phyloP scores from a whole-genome alignment of 768 basidiomycete genomes.

The Suillus occidentalis region DNA sequence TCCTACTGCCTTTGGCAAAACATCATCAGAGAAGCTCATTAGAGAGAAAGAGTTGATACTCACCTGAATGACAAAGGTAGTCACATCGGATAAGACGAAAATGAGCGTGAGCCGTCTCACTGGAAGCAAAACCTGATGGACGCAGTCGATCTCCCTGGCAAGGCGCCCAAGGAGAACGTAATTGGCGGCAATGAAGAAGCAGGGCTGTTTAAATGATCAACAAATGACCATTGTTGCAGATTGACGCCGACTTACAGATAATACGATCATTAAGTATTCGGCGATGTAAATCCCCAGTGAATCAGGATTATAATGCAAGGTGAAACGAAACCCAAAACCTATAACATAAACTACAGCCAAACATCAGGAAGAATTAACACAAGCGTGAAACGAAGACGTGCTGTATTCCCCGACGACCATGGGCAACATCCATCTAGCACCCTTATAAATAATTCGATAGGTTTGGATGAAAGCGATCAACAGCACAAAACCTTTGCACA shows the following conservation, averaged over 20 bases:
- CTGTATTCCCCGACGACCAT: slow-evolving; percentile 65
- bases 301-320: slow-evolving; percentile 52
- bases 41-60: not conserved
- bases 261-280: slow-evolving; percentile 59
- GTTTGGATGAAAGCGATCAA: slow-evolving; percentile 45
- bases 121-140: slow-evolving; percentile 48
- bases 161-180: slow-evolving; percentile 68
- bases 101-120: slow-evolving; percentile 50
- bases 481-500: slow-evolving; percentile 36
- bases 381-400: slow-evolving; percentile 23
- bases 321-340: slow-evolving; percentile 58
- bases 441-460: slow-evolving; percentile 41
- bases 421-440: slow-evolving; percentile 58
- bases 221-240: not conserved
- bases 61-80: slow-evolving; percentile 68
- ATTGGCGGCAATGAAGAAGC: slow-evolving; percentile 71
- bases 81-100: slow-evolving; percentile 64
- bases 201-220: slow-evolving; percentile 44
- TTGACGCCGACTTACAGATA: slow-evolving; percentile 40
- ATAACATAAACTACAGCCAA: slow-evolving; percentile 47
- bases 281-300: slow-evolving; percentile 52
- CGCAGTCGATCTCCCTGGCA: slow-evolving; percentile 47
- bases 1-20: slow-evolving; percentile 42
- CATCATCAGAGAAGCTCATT: not conserved
- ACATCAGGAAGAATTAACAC: not conserved